A percentile compares a stretch with the other conserved stretches of the same genome.
phyloP scores from a whole-genome alignment of 2,329 filamentous ascomycete species.

The Clarireedia sp. region DNA sequence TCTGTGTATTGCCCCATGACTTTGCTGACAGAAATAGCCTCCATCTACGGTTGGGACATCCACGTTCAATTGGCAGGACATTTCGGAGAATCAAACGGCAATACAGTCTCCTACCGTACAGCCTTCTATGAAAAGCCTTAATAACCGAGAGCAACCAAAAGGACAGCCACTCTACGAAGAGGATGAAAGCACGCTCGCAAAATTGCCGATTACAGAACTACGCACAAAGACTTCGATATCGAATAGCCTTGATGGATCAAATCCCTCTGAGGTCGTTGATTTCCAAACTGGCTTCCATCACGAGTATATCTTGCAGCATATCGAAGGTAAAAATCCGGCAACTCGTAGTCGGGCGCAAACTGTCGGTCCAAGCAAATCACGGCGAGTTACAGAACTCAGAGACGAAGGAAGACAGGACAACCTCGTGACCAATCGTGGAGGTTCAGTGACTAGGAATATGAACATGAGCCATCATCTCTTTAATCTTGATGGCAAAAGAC shows the following conservation, averaged over 20 bases:
- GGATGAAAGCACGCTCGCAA: conserved; percentile 1
- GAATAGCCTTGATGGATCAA: conserved; percentile 21
- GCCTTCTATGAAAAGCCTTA: background rate
- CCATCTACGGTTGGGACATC: conserved; percentile 5
- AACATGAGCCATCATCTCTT: conserved; percentile 17
- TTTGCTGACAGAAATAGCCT: conserved; percentile 5
- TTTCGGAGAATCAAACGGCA: conserved; percentile 5
- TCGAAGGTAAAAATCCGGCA: conserved; percentile 7
- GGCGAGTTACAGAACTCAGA: conserved; percentile 1
- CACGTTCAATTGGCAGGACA: conserved; percentile 20
- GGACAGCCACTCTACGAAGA: conserved; percentile 7
- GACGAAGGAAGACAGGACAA: background rate
- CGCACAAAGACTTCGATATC: background rate
- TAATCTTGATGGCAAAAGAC: conserved; percentile 42
- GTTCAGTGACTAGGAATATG: conserved; percentile 8
- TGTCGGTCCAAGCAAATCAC: conserved; percentile 9
- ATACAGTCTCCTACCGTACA: background rate
- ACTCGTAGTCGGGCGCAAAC: conserved; percentile 15
- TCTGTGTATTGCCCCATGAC: background rate
- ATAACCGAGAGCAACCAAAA: background rate
- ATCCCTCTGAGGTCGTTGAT: conserved; percentile 21
- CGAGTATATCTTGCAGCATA: conserved; percentile 13
- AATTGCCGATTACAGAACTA: background rate
- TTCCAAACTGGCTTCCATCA: conserved; percentile 21
- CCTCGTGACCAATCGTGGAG: background rate